These are phyloP conservation scores for Podospora anserina DNA, from an alignment of 495 filamentous ascomycete genomes.

Conservation along the genomic window DNA sequence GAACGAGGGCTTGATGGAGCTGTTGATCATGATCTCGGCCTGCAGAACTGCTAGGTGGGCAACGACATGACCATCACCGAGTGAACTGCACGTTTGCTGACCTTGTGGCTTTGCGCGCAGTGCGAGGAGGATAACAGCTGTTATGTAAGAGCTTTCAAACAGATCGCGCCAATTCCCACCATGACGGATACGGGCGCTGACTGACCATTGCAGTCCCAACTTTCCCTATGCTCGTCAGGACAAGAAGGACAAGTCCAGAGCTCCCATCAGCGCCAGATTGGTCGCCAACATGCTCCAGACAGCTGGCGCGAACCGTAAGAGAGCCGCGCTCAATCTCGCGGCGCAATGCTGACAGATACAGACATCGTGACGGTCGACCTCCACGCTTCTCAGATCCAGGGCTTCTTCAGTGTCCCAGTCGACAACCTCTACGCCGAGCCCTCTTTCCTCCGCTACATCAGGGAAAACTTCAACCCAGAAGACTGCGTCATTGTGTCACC, in stretches of 20 bases:
- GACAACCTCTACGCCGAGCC: slow-evolving; percentile 98
- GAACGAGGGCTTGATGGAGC: slow-evolving; percentile 98
- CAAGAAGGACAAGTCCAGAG: slow-evolving; percentile 90
- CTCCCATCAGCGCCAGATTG: slow-evolving; percentile 85
- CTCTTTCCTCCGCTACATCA: slow-evolving; percentile 84
- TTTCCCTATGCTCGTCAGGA: slow-evolving; percentile 99
- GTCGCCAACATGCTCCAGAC: slow-evolving; percentile 99
- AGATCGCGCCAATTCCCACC: neutral
- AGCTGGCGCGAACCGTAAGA: slow-evolving; percentile 73
- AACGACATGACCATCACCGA: neutral
- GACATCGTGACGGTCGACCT: slow-evolving; percentile 90
- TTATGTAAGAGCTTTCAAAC: slow-evolving; percentile 28
- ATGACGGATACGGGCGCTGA: slow-evolving; percentile 58
- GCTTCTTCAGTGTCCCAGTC: slow-evolving; percentile 93
- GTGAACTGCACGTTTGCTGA: slow-evolving; percentile 15
- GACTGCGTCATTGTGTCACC: slow-evolving; percentile 95
- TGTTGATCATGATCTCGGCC: slow-evolving; percentile 98
- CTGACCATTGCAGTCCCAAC: slow-evolving; percentile 80
- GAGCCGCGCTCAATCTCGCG: neutral
- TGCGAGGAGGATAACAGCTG: slow-evolving; percentile 38
- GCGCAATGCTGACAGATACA: slow-evolving; percentile 30
- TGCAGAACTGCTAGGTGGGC: slow-evolving; percentile 76
- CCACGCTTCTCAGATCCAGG: slow-evolving; percentile 64
- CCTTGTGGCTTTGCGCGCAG: slow-evolving; percentile 14
- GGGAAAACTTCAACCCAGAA: slow-evolving; percentile 75